Conservation (phyloP, 1,139 yeast species). For the Hyphopichia pseudoburtonii region DNA sequence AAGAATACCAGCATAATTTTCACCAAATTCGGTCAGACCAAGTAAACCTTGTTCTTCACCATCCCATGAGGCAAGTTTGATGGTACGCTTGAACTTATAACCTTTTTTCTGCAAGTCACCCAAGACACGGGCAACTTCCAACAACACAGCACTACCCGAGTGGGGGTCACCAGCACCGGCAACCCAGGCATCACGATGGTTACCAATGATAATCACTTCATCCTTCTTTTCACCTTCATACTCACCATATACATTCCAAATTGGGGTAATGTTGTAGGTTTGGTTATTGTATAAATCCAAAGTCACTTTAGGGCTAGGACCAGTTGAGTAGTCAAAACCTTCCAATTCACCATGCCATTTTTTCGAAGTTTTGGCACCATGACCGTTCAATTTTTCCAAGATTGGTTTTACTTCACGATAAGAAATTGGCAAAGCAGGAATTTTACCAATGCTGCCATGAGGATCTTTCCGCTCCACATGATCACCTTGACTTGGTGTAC, state of each 20-base stretch:
- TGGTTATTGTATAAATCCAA: slow-evolving; percentile 46
- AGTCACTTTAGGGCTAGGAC: slow-evolving; percentile 46
- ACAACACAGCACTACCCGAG: slow-evolving; percentile 42
- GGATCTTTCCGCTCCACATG: slow-evolving; percentile 48
- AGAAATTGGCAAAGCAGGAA: slow-evolving; percentile 48
- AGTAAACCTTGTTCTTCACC: slow-evolving; percentile 51
- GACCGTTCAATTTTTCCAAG: slow-evolving; percentile 41
- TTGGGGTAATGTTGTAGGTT: slow-evolving; percentile 40
- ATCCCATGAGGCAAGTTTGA: slow-evolving; percentile 42
- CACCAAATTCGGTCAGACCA: slow-evolving; percentile 50
- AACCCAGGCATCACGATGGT: slow-evolving; percentile 57
- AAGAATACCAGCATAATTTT: slow-evolving; percentile 34
- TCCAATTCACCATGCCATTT: slow-evolving; percentile 44
- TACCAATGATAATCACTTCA: slow-evolving; percentile 46
- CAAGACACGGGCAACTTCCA: slow-evolving; percentile 47
- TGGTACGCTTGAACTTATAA: slow-evolving; percentile 40
- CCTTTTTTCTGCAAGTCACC: slow-evolving; percentile 46
- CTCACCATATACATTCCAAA: slow-evolving; percentile 48
- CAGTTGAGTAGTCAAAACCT: slow-evolving; percentile 41
- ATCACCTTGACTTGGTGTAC: slow-evolving; percentile 62
- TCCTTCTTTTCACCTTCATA: slow-evolving; percentile 40
- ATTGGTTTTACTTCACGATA: slow-evolving; percentile 49
- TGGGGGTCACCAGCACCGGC: slow-evolving; percentile 53
- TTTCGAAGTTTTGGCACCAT: slow-evolving; percentile 31
- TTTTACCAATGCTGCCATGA: slow-evolving; percentile 40